Evolutionary conservation across 2,329 filamentous ascomycete species (phyloP).

Genomic region (Ilyonectria robusta): DNA sequence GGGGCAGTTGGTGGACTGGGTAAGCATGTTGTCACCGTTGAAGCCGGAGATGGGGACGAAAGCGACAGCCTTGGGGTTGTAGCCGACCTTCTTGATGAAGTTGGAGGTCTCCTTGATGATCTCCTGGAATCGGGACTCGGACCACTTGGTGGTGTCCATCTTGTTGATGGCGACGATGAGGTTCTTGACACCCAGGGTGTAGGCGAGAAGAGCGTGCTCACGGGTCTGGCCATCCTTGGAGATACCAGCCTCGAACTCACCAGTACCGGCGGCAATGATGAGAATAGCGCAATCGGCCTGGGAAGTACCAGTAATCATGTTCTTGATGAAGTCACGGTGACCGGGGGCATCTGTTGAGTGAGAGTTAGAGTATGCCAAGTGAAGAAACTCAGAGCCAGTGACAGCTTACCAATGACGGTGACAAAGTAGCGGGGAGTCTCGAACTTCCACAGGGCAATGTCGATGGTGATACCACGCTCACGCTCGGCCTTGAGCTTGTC

Average conservation of each 20-base stretch:
- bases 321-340: conserved; percentile 99
- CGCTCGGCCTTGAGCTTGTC: conserved; percentile 99
- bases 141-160: conserved; percentile 99
- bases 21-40: conserved; percentile 99
- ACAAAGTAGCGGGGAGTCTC: conserved; percentile 98
- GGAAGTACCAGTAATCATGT: conserved; percentile 99
- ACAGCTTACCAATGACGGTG: conserved; percentile 89
- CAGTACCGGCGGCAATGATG: conserved; percentile 99
- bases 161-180: conserved; percentile 99
- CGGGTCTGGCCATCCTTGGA: conserved; percentile 99
- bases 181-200: conserved; percentile 99
- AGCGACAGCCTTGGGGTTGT: conserved; percentile 98
- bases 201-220: conserved; percentile 99
- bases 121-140: conserved; percentile 95
- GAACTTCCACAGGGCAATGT: conserved; percentile 99
- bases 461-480: conserved; percentile 99
- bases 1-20: conserved; percentile 90
- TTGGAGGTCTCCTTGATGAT: conserved; percentile 99
- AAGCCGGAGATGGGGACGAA: conserved; percentile 99
- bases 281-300: conserved; percentile 99
- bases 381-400: background rate
- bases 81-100: conserved; percentile 99
- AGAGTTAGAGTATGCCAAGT: conserved; percentile 24
- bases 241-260: conserved; percentile 99
- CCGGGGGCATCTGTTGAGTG: conserved; percentile 85